These are phyloP conservation scores for Zygosaccharomyces gambellarensis DNA, from an alignment of 805 yeast genomes.

Conservation along the genomic window DNA sequence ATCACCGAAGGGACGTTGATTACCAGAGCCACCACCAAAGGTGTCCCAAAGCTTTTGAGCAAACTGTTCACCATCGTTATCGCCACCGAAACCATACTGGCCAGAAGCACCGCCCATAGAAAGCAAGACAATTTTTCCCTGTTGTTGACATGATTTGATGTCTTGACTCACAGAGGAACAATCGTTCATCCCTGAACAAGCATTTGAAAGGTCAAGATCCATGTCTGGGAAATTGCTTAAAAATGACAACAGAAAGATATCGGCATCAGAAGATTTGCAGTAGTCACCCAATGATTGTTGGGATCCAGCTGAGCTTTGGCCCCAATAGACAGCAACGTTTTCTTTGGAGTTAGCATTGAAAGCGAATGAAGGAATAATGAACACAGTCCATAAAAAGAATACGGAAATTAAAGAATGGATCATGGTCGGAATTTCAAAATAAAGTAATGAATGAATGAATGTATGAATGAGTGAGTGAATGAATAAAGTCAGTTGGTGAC, in stretches of 20 bases:
- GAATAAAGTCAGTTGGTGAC: neutral
- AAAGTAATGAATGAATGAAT: slow-evolving; percentile 2
- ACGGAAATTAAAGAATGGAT: slow-evolving; percentile 7
- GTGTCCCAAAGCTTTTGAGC: slow-evolving; percentile 59
- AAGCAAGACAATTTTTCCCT: slow-evolving; percentile 73
- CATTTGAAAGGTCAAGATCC: slow-evolving; percentile 54
- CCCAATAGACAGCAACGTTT: slow-evolving; percentile 84
- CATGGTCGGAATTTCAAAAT: slow-evolving; percentile 3
- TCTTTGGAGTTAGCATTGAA: slow-evolving; percentile 40
- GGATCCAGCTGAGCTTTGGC: slow-evolving; percentile 71
- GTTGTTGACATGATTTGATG: slow-evolving; percentile 66
- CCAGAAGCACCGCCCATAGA: slow-evolving; percentile 76
- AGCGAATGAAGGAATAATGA: slow-evolving; percentile 21
- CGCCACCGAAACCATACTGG: slow-evolving; percentile 80
- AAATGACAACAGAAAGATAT: slow-evolving; percentile 68
- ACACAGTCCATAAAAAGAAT: slow-evolving; percentile 4
- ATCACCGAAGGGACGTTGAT: slow-evolving; percentile 61
- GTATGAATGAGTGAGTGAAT: neutral
- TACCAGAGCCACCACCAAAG: slow-evolving; percentile 55
- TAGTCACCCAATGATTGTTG: slow-evolving; percentile 46
- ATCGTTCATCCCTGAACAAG: slow-evolving; percentile 42
- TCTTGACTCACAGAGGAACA: slow-evolving; percentile 59
- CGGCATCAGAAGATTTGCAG: slow-evolving; percentile 66
- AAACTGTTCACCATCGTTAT: slow-evolving; percentile 64
- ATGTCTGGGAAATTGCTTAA: slow-evolving; percentile 54